These are phyloP conservation scores for Hyaloscypha hepaticicola DNA, from an alignment of 495 filamentous ascomycete species.

Conservation along the genomic window DNA sequence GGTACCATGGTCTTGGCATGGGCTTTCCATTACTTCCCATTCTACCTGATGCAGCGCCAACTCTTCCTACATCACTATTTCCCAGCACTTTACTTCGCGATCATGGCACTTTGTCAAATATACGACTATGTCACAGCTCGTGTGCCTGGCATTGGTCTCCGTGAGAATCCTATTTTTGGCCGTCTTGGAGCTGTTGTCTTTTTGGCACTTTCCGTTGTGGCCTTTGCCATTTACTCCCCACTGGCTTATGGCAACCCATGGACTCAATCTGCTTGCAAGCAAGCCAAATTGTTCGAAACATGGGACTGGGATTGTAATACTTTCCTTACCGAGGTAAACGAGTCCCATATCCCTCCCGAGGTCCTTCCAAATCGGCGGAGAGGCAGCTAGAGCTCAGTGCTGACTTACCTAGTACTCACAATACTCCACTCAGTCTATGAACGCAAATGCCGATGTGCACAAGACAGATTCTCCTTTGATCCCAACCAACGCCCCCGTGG, in stretches of 20 bases:
- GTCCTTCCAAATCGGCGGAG: constrained; percentile 18
- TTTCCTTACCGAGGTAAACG: constrained; percentile 84
- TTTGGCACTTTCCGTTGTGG: constrained; percentile 66
- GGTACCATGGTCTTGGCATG: constrained; percentile 87
- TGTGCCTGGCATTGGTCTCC: constrained; percentile 63
- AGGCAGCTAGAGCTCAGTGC: constrained; percentile 9
- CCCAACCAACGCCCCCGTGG: constrained; percentile 37
- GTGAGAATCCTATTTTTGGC: constrained; percentile 70
- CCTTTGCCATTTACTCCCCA: constrained; percentile 83
- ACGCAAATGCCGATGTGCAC: constrained; percentile 25
- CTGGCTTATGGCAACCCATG: constrained; percentile 91
- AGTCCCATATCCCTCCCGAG: constrained; percentile 8
- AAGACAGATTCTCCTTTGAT: constrained; percentile 29
- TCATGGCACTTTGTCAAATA: constrained; percentile 83
- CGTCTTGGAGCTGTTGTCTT: constrained; percentile 67
- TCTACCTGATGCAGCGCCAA: constrained; percentile 92
- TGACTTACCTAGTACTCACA: constrained; percentile 34
- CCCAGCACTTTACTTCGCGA: constrained; percentile 91
- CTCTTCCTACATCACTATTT: constrained; percentile 96
- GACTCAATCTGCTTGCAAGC: constrained; percentile 82
- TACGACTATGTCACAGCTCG: constrained; percentile 81
- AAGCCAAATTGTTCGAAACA: constrained; percentile 78
- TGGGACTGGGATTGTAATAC: constrained; percentile 99
- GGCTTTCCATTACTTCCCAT: constrained; percentile 97
- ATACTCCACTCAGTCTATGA: constrained; percentile 31